These are phyloP conservation scores for Sutorius australiensis DNA, from an alignment of 768 basidiomycete species.

Conservation along the genomic window DNA sequence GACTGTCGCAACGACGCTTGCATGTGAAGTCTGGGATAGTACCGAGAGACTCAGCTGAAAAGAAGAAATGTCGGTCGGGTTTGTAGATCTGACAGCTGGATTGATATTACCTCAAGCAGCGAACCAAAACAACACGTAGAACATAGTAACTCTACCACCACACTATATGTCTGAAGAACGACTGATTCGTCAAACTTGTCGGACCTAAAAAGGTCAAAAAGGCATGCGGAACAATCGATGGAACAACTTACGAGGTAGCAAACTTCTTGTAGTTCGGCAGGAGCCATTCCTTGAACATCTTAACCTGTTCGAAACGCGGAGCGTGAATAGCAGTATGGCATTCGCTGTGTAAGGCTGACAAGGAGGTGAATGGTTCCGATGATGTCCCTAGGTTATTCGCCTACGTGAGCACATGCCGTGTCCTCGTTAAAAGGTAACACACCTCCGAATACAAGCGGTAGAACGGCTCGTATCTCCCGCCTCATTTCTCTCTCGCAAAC, in stretches of 20 bases:
- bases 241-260: conserved; percentile 42
- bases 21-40: conserved; percentile 49
- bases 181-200: conserved; percentile 32
- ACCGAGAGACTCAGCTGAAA: conserved; percentile 51
- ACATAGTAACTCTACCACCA: conserved; percentile 57
- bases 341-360: conserved; percentile 35
- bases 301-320: conserved; percentile 71
- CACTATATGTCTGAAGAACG: conserved; percentile 54
- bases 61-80: conserved; percentile 1
- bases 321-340: conserved; percentile 51
- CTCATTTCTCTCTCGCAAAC: conserved; percentile 66
- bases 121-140: conserved; percentile 61
- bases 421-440: neutral
- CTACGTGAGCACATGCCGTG: conserved; percentile 2
- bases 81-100: neutral
- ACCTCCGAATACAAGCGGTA: conserved; percentile 73
- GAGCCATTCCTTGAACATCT: conserved; percentile 68
- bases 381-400: conserved; percentile 31
- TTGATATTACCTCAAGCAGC: conserved; percentile 56
- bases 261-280: conserved; percentile 62
- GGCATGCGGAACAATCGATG: neutral
- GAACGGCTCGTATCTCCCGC: conserved; percentile 56
- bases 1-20: conserved; percentile 54
- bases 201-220: conserved; percentile 14
- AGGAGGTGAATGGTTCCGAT: conserved; percentile 30